phyloP scores from a whole-genome alignment of 1,284 basidiomycete species.

The Apiotrichum akiyoshidainum region DNA sequence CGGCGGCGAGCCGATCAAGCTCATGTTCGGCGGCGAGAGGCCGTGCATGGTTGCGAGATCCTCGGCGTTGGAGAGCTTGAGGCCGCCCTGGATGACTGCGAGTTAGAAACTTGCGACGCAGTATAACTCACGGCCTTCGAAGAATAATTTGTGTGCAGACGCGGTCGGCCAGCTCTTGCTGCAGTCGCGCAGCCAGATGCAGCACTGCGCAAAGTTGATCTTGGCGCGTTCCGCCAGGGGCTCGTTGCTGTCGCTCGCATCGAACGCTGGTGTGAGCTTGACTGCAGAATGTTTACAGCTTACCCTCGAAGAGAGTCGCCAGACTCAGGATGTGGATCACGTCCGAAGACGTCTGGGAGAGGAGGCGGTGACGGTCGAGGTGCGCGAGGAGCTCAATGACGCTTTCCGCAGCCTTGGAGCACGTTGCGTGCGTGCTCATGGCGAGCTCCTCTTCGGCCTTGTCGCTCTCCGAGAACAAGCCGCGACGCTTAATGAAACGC shows the following conservation, averaged over 20 bases:
- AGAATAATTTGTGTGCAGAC: conserved; percentile 43
- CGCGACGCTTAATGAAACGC: conserved; percentile 31
- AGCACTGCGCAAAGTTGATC: conserved; percentile 44
- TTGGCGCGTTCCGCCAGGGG: conserved; percentile 31
- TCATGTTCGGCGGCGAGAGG: not conserved
- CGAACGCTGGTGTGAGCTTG: conserved; percentile 18
- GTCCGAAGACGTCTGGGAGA: conserved; percentile 37
- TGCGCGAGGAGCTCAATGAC: conserved; percentile 34
- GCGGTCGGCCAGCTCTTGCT: conserved; percentile 42
- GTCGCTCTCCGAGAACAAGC: conserved; percentile 3
- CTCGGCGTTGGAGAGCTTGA: conserved; percentile 19
- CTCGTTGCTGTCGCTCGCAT: conserved; percentile 23
- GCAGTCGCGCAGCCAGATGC: conserved; percentile 43
- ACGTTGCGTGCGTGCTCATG: conserved; percentile 25
- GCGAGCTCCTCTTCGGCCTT: conserved; percentile 10
- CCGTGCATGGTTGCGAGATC: not conserved
- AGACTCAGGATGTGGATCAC: conserved; percentile 43
- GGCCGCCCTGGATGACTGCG: conserved; percentile 37
- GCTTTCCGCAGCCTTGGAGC: conserved; percentile 38
- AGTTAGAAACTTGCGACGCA: not conserved
- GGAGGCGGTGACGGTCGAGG: conserved; percentile 35
- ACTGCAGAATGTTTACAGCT: not conserved
- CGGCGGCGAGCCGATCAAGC: conserved; percentile 2
- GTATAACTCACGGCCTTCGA: conserved; percentile 34
- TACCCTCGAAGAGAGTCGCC: conserved; percentile 36